Evolutionary conservation across 495 filamentous ascomycete genomes (phyloP), one percentile per base, ranked within the genome.

Genomic region (Xylaria acuta): DNA sequence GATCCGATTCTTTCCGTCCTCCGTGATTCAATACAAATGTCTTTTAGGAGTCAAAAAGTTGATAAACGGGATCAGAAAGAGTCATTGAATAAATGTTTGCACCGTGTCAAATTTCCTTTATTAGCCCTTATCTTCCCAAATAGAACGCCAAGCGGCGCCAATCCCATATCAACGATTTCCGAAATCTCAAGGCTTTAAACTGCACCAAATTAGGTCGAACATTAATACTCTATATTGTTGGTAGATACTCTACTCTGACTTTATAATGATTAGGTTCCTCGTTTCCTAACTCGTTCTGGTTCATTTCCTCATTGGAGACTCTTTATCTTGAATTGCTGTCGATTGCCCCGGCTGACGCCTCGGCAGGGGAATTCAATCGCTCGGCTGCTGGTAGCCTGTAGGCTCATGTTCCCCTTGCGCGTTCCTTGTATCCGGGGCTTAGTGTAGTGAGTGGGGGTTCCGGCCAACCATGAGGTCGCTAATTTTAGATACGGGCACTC

Each of bases 81-180:
- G 5, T 38, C 9, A n/a, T 5, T 60, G 30, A 34, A 25, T 40
- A 1, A 62, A 27, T 32, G 11, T 20, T 63, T 41, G 20, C 1
- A 20, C 9, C 54, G 4, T n/a, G 56, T 20, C 56, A 38, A 38
- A 59, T 59, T 59, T 36, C n/a, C 51, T 27, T 54, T 7, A 14
- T 38, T 38, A 38, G 8, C 18, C 56, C 32, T 38, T 38, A 32
- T 59, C 16, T n/a, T 20, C 27, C 5, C 49, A 6, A n/a, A 5
- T 49, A 49, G 7, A 32, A 58, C 54, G 54, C 54, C 54, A 58
- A 58, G 54, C 30, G 14, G 54, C 54, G 30, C 54, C 54, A 58
- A 34, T 14, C 30, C 22, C 30, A 30, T 58, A 34, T 56, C 27
- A 12, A 49, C 1, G 1, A 49, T n/a, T 49, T 4, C 1, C 16